phyloP scores from a whole-genome alignment of 2,329 filamentous ascomycete species.

The Penicillium glabrum region DNA sequence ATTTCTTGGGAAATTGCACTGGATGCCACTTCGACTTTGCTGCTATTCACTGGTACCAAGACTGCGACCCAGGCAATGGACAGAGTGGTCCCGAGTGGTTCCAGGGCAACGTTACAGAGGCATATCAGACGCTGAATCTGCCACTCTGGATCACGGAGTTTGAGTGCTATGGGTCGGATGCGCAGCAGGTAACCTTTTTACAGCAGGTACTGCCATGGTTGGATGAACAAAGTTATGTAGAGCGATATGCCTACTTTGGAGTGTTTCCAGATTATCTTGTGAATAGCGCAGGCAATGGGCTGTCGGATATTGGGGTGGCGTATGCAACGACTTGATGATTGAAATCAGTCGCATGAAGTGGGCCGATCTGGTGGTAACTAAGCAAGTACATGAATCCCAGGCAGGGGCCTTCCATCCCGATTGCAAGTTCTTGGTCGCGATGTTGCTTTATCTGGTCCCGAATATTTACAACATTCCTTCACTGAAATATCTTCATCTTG shows the following conservation, averaged over 20 bases:
- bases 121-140: background rate
- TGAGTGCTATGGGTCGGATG: background rate
- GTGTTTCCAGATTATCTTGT: background rate
- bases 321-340: background rate
- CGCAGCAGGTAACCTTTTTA: background rate
- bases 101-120: background rate
- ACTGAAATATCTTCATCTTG: no score
- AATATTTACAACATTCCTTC: background rate
- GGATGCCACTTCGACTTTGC: background rate
- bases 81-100: background rate
- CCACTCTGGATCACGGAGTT: background rate
- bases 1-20: background rate
- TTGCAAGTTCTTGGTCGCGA: background rate
- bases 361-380: background rate
- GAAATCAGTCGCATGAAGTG: background rate
- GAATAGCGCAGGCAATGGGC: background rate
- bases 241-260: background rate
- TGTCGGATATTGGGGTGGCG: background rate
- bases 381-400: no score
- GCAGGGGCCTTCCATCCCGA: background rate
- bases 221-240: background rate
- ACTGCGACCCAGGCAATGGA: background rate
- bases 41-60: background rate
- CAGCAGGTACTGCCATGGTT: background rate
- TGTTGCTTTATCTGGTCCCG: background rate